Conservation (phyloP, 768 basidiomycete genomes). For the Collybiopsis luxurians region DNA sequence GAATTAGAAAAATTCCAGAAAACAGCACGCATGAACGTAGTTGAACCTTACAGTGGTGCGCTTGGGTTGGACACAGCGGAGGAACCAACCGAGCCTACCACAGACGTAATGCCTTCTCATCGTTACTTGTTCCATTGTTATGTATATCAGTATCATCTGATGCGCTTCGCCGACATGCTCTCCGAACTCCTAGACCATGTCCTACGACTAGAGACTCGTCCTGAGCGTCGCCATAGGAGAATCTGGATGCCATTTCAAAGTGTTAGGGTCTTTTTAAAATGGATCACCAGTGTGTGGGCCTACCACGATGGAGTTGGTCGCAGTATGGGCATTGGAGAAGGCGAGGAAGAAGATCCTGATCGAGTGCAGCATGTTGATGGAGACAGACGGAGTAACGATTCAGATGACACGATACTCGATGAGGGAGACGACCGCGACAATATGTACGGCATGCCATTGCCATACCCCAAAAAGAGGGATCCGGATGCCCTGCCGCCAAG, state of each 20-base stretch:
- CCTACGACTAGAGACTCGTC: constrained; percentile 15
- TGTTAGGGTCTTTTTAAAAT: not conserved
- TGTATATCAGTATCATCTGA: constrained; percentile 62
- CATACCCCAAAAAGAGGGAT: constrained; percentile 55
- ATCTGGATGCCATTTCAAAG: not conserved
- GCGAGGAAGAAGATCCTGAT: constrained; percentile 77
- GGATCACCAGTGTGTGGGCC: not conserved
- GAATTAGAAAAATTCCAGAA: constrained; percentile 45
- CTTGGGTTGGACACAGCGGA: constrained; percentile 37
- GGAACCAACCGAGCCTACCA: constrained; percentile 11
- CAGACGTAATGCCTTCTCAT: constrained; percentile 53
- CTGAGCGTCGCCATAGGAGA: constrained; percentile 2
- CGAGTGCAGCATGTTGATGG: constrained; percentile 11
- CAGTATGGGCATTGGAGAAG: constrained; percentile 23
- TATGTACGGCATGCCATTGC: constrained; percentile 26
- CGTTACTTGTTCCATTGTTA: constrained; percentile 73
- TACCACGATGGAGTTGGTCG: not conserved
- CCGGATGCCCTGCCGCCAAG: constrained; percentile 73
- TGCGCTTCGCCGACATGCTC: constrained; percentile 34
- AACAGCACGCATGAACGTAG: not conserved
- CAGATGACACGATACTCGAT: not conserved
- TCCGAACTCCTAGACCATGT: constrained; percentile 12
- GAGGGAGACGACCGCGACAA: constrained; percentile 16
- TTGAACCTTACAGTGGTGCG: constrained; percentile 54
- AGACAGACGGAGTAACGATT: not conserved